Evolutionary conservation across 345 rosid species (phyloP).

Genomic region (Gossypium raimondii): DNA sequence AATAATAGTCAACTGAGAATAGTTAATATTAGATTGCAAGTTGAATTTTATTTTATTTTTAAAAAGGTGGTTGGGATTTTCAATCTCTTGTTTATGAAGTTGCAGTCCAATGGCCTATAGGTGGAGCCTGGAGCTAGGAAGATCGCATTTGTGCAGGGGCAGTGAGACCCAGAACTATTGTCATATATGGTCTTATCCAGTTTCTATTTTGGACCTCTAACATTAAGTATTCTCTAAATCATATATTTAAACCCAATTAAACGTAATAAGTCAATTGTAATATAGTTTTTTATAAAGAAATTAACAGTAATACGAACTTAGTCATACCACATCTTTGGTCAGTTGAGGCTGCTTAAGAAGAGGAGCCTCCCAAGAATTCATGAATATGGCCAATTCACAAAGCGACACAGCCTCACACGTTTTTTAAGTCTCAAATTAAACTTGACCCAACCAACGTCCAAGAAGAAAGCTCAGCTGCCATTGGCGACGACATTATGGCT

Average conservation of each 20-base stretch:
- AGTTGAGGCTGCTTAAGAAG: not conserved
- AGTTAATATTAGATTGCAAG: not conserved
- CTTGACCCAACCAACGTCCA: not conserved
- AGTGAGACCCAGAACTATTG: too few relatives aligned
- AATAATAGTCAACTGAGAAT: not conserved
- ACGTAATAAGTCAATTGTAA: not conserved
- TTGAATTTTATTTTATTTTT: not conserved
- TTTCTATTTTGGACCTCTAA: not conserved
- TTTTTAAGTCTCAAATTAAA: not conserved
- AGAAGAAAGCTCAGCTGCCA: not conserved
- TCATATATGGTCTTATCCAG: not conserved
- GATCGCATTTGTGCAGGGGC: too few relatives aligned
- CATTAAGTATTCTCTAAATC: not conserved
- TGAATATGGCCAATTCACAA: not conserved
- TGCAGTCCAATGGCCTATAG: not conserved
- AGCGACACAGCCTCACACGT: not conserved
- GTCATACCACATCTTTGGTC: not conserved
- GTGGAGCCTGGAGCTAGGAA: too few relatives aligned
- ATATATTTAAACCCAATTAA: not conserved
- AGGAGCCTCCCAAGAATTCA: not conserved
- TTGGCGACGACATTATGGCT: not conserved
- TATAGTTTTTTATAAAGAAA: too few relatives aligned
- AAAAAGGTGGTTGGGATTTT: not conserved
- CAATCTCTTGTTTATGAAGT: not conserved
- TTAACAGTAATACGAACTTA: not conserved